Conservation (phyloP, 768 basidiomycete species). For the Calocera viscosa region DNA sequence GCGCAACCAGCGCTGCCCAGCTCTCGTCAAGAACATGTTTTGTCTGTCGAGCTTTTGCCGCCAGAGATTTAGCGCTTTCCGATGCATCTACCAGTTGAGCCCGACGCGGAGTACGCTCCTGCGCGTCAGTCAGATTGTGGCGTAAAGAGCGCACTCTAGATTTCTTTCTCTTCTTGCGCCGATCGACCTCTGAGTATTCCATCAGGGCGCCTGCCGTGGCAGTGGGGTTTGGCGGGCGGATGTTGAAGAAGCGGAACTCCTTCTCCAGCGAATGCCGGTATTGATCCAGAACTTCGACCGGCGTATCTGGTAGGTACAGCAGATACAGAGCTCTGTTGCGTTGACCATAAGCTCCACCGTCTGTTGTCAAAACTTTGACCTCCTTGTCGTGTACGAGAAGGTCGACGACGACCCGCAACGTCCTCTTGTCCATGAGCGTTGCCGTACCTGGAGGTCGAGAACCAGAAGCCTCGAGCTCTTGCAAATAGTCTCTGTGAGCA, state of each 20-base stretch:
- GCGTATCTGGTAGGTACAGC: neutral
- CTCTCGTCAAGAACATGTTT: neutral
- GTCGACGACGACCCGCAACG: neutral
- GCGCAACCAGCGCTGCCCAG: neutral
- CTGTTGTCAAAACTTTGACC: slow-evolving; percentile 19
- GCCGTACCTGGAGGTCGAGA: neutral
- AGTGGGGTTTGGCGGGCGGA: neutral
- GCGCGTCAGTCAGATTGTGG: neutral
- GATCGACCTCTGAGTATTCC: slow-evolving; percentile 2
- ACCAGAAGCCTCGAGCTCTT: neutral
- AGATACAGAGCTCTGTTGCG: neutral
- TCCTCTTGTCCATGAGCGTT: neutral
- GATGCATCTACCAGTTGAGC: neutral
- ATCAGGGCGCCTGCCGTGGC: neutral
- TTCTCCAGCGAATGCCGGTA: neutral
- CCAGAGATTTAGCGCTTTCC: neutral
- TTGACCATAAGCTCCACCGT: slow-evolving; percentile 16
- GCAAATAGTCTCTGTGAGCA: neutral
- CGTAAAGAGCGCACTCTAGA: neutral
- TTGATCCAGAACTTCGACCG: neutral
- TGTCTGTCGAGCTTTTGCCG: neutral
- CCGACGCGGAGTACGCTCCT: neutral
- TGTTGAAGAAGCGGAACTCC: neutral
- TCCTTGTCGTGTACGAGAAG: slow-evolving; percentile 20
- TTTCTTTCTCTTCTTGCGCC: neutral